These are phyloP conservation scores for Thymus quinquecostatus DNA, from an alignment of 257 asterid species.

Conservation along the genomic window DNA sequence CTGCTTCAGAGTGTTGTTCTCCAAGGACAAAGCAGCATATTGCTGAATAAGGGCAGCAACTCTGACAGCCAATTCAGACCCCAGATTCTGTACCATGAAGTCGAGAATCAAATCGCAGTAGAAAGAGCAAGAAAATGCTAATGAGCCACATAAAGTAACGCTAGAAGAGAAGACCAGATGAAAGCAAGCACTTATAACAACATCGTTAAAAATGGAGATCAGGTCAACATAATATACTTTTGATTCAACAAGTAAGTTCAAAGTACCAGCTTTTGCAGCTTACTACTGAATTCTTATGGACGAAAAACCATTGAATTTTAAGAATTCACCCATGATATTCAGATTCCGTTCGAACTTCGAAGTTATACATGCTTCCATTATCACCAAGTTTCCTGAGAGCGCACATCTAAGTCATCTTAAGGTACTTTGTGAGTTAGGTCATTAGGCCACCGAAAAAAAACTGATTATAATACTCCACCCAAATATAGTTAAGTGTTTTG, in stretches of 20 bases:
- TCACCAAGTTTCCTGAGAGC: background rate
- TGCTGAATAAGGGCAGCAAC: constrained; percentile 62
- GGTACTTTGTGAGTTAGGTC: background rate
- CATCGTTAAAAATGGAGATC: background rate
- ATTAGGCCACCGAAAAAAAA: background rate
- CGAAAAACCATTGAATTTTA: background rate
- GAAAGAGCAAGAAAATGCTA: constrained; percentile 4
- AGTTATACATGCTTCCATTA: background rate
- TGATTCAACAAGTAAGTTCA: background rate
- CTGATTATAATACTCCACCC: background rate
- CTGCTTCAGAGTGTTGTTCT: constrained; percentile 73
- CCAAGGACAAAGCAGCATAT: constrained; percentile 58
- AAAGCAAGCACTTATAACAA: background rate
- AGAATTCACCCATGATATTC: background rate
- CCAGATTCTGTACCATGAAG: constrained; percentile 52
- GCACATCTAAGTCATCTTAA: background rate
- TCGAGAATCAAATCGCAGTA: constrained; percentile 18
- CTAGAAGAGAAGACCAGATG: background rate
- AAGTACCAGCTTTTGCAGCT: background rate
- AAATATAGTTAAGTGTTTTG: background rate
- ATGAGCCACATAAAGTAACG: background rate
- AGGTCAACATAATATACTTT: background rate
- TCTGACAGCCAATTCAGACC: constrained; percentile 64
- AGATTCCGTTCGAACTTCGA: background rate
- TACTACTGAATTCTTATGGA: background rate